These are phyloP conservation scores for Dipteronia dyeriana DNA, from an alignment of 345 rosid species.

Conservation along the genomic window DNA sequence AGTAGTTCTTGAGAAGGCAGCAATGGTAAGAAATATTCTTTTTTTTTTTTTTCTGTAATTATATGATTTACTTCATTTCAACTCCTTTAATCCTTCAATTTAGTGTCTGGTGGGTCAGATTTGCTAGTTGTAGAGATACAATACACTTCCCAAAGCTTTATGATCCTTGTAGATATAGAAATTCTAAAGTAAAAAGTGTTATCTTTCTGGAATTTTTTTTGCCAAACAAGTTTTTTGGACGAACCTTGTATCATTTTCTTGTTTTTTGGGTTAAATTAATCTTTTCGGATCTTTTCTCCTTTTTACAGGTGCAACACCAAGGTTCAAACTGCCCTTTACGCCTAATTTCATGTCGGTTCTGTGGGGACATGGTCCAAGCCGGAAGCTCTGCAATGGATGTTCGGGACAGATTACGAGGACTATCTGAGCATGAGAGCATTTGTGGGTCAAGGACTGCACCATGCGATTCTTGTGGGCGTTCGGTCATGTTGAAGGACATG, in stretches of 20 bases:
- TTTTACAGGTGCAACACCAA: conserved; percentile 79
- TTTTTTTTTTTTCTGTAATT: neutral
- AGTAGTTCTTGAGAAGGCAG: conserved; percentile 71
- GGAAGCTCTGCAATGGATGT: conserved; percentile 69
- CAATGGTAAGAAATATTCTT: conserved; percentile 57
- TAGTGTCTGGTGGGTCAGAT: neutral
- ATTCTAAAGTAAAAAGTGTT: neutral
- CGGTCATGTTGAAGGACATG: conserved; percentile 97
- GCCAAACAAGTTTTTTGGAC: neutral
- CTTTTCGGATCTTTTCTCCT: neutral
- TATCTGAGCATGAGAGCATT: conserved; percentile 87
- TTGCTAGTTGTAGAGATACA: neutral
- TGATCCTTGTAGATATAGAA: neutral
- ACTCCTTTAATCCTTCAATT: conserved; percentile 1
- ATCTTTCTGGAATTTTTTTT: neutral
- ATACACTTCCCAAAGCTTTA: neutral
- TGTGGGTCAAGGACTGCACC: conserved; percentile 96
- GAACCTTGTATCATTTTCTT: neutral
- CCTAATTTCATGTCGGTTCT: conserved; percentile 73
- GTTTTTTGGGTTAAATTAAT: neutral
- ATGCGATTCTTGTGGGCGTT: conserved; percentile 91
- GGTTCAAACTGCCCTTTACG: conserved; percentile 68
- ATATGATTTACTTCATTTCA: neutral
- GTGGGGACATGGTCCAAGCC: conserved; percentile 95
- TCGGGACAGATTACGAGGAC: conserved; percentile 82